These are phyloP conservation scores for Agroathelia rolfsii DNA, from an alignment of 1,284 basidiomycete species.

Conservation along the genomic window DNA sequence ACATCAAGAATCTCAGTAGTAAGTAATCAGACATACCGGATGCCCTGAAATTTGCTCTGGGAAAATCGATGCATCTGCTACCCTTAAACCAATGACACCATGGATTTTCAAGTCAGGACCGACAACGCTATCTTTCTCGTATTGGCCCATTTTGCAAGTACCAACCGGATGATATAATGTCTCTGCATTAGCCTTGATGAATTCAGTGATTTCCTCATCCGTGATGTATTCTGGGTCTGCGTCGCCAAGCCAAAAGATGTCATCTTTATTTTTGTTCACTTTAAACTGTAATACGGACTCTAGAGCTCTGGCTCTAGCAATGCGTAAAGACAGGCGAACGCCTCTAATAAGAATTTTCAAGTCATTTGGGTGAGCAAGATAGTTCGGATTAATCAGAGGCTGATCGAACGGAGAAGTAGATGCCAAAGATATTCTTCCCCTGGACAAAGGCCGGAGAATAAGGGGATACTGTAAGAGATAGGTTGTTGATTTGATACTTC, in stretches of 20 bases:
- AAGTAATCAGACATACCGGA: slow-evolving; percentile 11
- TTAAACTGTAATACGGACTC: slow-evolving; percentile 20
- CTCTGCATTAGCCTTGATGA: slow-evolving; percentile 23
- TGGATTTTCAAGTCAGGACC: slow-evolving; percentile 35
- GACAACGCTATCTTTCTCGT: slow-evolving; percentile 26
- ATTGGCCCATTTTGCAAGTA: slow-evolving; percentile 24
- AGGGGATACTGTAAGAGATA: slow-evolving; percentile 15
- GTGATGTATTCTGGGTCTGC: slow-evolving; percentile 20
- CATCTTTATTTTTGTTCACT: slow-evolving; percentile 15
- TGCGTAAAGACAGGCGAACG: slow-evolving; percentile 16
- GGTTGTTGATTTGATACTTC: background rate
- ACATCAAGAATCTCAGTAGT: background rate
- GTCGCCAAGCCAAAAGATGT: slow-evolving; percentile 21
- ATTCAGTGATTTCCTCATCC: slow-evolving; percentile 28
- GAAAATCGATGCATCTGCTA: slow-evolving; percentile 39
- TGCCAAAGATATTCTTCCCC: slow-evolving; percentile 26
- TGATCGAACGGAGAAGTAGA: slow-evolving; percentile 27
- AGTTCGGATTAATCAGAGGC: slow-evolving; percentile 28
- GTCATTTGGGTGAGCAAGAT: slow-evolving; percentile 18
- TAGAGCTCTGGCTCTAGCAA: slow-evolving; percentile 18
- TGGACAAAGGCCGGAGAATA: slow-evolving; percentile 17
- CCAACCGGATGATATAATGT: slow-evolving; percentile 32
- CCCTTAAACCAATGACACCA: slow-evolving; percentile 29
- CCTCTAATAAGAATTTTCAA: slow-evolving; percentile 19
- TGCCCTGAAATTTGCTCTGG: slow-evolving; percentile 24